Conservation (phyloP, 192 early-diverging fungal genomes). For the Linnemannia zychae region DNA sequence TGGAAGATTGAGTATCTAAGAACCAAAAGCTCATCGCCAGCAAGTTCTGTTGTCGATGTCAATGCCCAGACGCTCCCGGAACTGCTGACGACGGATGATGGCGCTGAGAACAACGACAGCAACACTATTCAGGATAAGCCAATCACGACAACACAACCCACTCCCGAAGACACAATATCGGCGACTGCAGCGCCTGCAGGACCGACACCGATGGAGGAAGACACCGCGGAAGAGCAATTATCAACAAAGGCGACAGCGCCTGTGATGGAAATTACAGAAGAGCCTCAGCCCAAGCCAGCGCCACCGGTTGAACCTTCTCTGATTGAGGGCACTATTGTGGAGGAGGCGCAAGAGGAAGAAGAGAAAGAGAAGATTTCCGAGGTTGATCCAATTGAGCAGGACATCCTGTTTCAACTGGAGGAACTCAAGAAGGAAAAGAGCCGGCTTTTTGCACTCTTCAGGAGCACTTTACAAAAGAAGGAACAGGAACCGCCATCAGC, state of each 20-base stretch:
- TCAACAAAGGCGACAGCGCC: neutral
- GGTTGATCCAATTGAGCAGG: conserved; percentile 25
- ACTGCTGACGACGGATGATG: neutral
- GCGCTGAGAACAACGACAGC: neutral
- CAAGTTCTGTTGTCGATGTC: conserved; percentile 11
- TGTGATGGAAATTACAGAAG: neutral
- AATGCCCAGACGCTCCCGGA: neutral
- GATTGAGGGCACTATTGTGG: neutral
- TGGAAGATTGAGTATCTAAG: conserved; percentile 49
- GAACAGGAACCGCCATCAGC: conserved; percentile 5
- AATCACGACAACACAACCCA: neutral
- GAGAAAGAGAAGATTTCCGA: neutral
- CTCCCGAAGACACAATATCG: conserved; percentile 1
- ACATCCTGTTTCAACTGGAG: conserved; percentile 31
- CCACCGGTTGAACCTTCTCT: neutral
- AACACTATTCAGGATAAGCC: conserved; percentile 14
- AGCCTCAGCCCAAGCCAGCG: neutral
- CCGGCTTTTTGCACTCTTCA: conserved; percentile 47
- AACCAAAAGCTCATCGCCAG: conserved; percentile 32
- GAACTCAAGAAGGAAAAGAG: conserved; percentile 45
- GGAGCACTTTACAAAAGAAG: conserved; percentile 27
- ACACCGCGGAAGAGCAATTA: neutral
- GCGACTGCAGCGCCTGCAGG: neutral
- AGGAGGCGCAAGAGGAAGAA: neutral
- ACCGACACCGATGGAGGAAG: neutral